Conservation (phyloP, 345 rosid genomes). For the Streptanthus diversifolius region DNA sequence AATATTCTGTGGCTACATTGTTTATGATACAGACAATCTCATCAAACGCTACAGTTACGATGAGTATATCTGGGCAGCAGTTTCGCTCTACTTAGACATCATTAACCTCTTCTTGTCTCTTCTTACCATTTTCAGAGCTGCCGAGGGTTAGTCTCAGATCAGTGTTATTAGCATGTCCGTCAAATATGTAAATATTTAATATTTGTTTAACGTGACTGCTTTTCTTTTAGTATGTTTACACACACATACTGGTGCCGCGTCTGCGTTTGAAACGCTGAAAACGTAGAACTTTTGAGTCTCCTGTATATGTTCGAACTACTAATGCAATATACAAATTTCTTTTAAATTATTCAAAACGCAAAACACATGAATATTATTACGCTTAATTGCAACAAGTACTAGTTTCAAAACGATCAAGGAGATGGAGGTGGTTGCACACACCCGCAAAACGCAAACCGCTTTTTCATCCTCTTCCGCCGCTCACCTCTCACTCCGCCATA, state of each 20-base stretch:
- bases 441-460: constrained; percentile 61
- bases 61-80: constrained; percentile 88
- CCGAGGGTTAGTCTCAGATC: constrained; percentile 31
- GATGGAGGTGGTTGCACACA: constrained; percentile 65
- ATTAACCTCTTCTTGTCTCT: constrained; percentile 73
- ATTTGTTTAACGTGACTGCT: neutral
- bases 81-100: constrained; percentile 69
- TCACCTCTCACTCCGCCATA: constrained; percentile 52
- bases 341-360: neutral
- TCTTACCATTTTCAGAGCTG: constrained; percentile 70
- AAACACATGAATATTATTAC: constrained; percentile 19
- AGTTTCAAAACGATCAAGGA: constrained; percentile 19
- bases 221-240: too few relatives aligned
- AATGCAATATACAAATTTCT: neutral
- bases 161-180: neutral
- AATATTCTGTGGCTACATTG: constrained; percentile 76
- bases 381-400: constrained; percentile 1
- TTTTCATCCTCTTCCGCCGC: constrained; percentile 48
- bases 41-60: constrained; percentile 76
- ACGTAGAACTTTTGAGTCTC: neutral
- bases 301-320: neutral
- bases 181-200: neutral
- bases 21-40: constrained; percentile 83
- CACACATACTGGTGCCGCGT: neutral
- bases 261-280: neutral